Base-by-base conservation (phyloP, 78 protist species). In the Protostelium mycophagum region DNA sequence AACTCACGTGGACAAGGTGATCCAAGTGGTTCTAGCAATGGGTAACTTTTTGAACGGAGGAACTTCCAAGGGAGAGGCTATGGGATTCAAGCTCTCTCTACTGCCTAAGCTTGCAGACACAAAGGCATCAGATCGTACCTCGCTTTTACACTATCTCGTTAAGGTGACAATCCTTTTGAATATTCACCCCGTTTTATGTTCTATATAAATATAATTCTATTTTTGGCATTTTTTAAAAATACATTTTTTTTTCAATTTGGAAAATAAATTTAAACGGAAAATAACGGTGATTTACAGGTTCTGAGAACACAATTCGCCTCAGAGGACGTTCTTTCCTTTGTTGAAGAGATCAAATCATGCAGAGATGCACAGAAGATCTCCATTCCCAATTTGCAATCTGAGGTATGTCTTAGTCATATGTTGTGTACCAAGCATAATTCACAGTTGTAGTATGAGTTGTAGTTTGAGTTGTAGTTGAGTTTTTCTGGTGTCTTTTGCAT, bases 11-110 rank as follows among this genome's bases (percentile, higher is more conserved):
- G n/a, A 87, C 34, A 92, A 92, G 35, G 63, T 93, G 36, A 89
- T 93, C 29, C 93, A 93, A 85, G 85, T 93, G 28, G 73, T 93
- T 35, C 63, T 93, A 37, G 91, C 90, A 1, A 90, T 90, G 85
- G 95, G 95, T 93, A 93, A 93, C 87, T 93, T 90, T 83, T 90
- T 93, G 63, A 93, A 93, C 89, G 95, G 95, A 83, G 92, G 95
- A 28, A 93, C 93, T 0, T 86, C 95, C 38, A 87, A 92, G 88
- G 95, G 95, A 83, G 95, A 90, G 84, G 90, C 93, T 85, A 89
- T 87, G n/a, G 95, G 95, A 86, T 93, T 93, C 73, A 93, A 93
- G 83, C 37, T 93, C 5, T 51, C 73, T 51, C 73, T 51, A 16
- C 73, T 51, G 5, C 73, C 73, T 25, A 51, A 51, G 16, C 73